Conservation (phyloP, 768 basidiomycete species). For the Lepiota brunneoincarnata region DNA sequence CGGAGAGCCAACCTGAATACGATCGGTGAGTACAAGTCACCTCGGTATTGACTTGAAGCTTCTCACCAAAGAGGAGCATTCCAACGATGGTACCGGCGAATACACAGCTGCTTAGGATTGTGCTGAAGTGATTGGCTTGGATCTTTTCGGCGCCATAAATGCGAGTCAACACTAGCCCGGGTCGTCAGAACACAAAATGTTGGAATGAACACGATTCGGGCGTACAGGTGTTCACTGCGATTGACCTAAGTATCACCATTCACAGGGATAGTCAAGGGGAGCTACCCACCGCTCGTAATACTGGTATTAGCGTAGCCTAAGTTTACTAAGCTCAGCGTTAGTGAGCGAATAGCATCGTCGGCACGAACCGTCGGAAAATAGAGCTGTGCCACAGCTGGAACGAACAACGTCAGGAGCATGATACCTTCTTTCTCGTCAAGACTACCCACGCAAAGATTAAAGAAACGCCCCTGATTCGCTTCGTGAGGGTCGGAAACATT, state of each 20-base stretch:
- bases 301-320: constrained; percentile 81
- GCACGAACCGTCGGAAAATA: constrained; percentile 76
- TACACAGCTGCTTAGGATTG: constrained; percentile 61
- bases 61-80: constrained; percentile 68
- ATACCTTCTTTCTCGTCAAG: background rate
- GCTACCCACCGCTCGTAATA: constrained; percentile 66
- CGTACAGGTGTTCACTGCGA: constrained; percentile 65
- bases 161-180: constrained; percentile 54
- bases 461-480: constrained; percentile 55
- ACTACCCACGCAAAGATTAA: constrained; percentile 77
- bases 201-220: constrained; percentile 4
- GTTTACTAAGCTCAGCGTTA: constrained; percentile 2
- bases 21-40: background rate
- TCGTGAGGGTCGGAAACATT: constrained; percentile 18
- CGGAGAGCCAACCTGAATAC: constrained; percentile 60
- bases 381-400: constrained; percentile 75
- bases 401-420: background rate
- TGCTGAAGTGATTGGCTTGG: constrained; percentile 53
- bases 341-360: background rate
- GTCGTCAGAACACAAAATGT: background rate
- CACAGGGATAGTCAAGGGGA: background rate
- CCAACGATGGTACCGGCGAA: constrained; percentile 87
- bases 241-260: background rate
- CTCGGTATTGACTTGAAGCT: too few relatives aligned
- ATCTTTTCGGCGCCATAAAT: constrained; percentile 63